Conservation (phyloP, 805 yeast species). For the Saturnispora serradocipensis region DNA sequence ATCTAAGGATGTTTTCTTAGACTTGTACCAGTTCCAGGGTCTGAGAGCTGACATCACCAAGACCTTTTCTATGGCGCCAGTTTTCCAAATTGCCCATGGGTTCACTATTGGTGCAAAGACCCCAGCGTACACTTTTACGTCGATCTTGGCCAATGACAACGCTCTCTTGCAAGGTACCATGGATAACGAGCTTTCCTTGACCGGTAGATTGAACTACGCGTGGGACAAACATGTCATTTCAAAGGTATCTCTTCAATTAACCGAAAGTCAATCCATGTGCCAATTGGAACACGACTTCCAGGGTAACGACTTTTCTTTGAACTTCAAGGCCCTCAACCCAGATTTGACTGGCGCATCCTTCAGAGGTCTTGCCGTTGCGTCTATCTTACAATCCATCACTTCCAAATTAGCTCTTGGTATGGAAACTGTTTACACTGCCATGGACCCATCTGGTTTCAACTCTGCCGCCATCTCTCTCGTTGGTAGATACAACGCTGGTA, state of each 20-base stretch:
- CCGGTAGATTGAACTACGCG: slow-evolving; percentile 85
- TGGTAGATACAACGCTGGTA: slow-evolving; percentile 78
- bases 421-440: slow-evolving; percentile 80
- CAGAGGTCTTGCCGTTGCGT: slow-evolving; percentile 88
- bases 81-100: slow-evolving; percentile 94
- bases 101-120: slow-evolving; percentile 80
- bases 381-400: slow-evolving; percentile 82
- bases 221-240: slow-evolving; percentile 75
- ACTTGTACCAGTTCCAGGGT: slow-evolving; percentile 88
- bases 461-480: slow-evolving; percentile 87
- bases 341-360: slow-evolving; percentile 63
- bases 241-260: slow-evolving; percentile 80
- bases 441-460: slow-evolving; percentile 64
- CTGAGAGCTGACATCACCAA: slow-evolving; percentile 93
- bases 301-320: slow-evolving; percentile 79
- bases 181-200: slow-evolving; percentile 76
- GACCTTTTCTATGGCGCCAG: slow-evolving; percentile 84
- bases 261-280: slow-evolving; percentile 81
- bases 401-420: slow-evolving; percentile 79
- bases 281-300: slow-evolving; percentile 95
- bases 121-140: slow-evolving; percentile 87
- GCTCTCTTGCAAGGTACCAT: slow-evolving; percentile 84
- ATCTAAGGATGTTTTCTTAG: slow-evolving; percentile 82
- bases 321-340: slow-evolving; percentile 89
- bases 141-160: slow-evolving; percentile 79